phyloP scores from a whole-genome alignment of 2,329 filamentous ascomycete species.

The Hypoxylon sp. region DNA sequence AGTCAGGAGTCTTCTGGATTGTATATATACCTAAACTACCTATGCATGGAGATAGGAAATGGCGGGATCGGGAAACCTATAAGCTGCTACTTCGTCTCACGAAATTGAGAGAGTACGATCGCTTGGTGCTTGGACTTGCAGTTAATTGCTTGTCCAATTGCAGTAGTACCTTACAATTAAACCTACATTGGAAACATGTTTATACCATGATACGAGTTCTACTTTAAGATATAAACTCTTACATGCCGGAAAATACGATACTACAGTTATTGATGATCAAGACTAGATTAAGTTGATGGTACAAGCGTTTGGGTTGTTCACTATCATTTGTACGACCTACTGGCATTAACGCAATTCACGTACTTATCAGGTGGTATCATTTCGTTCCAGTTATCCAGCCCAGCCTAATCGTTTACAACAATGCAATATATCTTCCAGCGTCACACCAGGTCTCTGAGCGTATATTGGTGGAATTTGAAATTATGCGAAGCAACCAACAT shows the following conservation, averaged over 20 bases:
- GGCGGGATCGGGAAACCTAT: constrained; percentile 18
- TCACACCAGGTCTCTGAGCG: too few relatives aligned
- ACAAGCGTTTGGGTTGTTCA: neutral
- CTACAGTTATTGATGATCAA: neutral
- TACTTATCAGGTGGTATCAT: too few relatives aligned
- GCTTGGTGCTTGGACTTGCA: constrained; percentile 31
- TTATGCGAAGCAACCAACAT: too few relatives aligned
- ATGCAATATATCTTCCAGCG: too few relatives aligned
- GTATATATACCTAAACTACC: constrained; percentile 2
- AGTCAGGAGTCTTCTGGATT: neutral
- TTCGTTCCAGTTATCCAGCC: too few relatives aligned
- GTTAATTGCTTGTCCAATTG: constrained; percentile 27
- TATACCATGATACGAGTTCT: neutral
- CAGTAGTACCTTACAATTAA: constrained; percentile 41
- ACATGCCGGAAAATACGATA: neutral
- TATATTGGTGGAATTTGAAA: too few relatives aligned
- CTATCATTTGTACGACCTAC: too few relatives aligned
- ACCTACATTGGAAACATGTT: constrained; percentile 23
- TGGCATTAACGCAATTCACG: neutral
- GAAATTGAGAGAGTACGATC: constrained; percentile 16
- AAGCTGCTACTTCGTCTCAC: constrained; percentile 22
- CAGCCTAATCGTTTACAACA: too few relatives aligned
- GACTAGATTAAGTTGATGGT: neutral
- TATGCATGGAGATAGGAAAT: constrained; percentile 4
- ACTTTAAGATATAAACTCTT: neutral